A percentile compares a stretch with the other conserved stretches of the same genome.
phyloP scores from a whole-genome alignment of 2,329 filamentous ascomycete genomes.

The Shiraia sp. region DNA sequence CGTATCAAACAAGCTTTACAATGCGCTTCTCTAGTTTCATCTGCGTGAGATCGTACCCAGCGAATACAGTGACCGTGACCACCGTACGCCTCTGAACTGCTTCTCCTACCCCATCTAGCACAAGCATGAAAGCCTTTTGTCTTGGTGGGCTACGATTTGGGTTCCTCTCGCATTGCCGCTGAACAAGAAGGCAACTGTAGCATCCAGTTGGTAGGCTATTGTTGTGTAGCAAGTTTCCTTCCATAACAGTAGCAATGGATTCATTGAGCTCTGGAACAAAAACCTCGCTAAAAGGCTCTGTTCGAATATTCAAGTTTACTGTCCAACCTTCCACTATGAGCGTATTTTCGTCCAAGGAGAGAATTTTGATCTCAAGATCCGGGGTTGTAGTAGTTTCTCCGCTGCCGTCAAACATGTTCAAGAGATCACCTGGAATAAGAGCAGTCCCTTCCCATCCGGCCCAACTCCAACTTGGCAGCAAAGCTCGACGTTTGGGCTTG shows the following conservation, averaged over 20 bases:
- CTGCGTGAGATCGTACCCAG: slow-evolving; percentile 1
- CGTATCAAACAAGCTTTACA: no score
- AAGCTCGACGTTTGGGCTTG: neutral
- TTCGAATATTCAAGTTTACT: no score
- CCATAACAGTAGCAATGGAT: slow-evolving; percentile 4
- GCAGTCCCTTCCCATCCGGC: slow-evolving; percentile 3
- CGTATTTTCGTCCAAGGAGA: no score
- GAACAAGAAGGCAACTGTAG: neutral
- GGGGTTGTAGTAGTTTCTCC: neutral
- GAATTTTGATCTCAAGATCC: slow-evolving; percentile 1
- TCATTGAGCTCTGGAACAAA: neutral
- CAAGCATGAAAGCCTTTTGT: neutral
- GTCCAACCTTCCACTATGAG: no score
- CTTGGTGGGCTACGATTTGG: neutral
- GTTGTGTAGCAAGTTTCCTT: slow-evolving; percentile 3
- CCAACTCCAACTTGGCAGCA: slow-evolving; percentile 2
- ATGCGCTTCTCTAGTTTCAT: no score
- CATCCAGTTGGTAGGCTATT: neutral
- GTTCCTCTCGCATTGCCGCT: neutral
- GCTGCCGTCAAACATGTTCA: neutral
- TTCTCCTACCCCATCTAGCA: neutral
- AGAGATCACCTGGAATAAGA: slow-evolving; percentile 1
- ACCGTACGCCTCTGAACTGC: neutral
- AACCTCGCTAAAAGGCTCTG: no score
- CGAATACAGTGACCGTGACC: slow-evolving; percentile 2